Evolutionary conservation across 331 rosid species (phyloP).

Genomic region (Rosa hybrid): DNA sequence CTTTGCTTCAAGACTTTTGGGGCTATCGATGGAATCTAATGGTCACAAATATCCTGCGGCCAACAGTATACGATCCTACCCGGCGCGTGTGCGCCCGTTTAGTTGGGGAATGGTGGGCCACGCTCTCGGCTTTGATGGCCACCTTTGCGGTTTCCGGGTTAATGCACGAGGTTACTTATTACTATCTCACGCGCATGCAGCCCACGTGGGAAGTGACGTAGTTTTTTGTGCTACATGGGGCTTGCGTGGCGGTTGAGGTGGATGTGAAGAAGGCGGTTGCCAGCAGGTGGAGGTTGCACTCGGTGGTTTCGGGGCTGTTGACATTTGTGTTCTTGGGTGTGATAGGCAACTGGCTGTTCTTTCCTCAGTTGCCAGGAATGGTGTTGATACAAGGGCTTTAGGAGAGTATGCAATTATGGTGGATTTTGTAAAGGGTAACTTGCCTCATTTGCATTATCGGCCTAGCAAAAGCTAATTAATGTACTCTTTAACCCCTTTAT

Average conservation of each 20-base stretch:
- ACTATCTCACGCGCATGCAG: conserved; percentile 46
- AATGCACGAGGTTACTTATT: conserved; percentile 65
- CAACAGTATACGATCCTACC: conserved; percentile 41
- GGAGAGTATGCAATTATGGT: conserved; percentile 37
- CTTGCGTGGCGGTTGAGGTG: conserved; percentile 42
- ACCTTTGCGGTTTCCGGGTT: conserved; percentile 54
- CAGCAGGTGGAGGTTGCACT: conserved; percentile 40
- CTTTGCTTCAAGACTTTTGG: conserved; percentile 86
- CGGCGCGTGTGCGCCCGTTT: rapidly evolving
- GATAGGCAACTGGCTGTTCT: conserved; percentile 50
- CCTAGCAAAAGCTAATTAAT: too few species aligned
- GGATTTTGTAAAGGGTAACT: conserved; percentile 31
- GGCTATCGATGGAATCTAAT: conserved; percentile 83
- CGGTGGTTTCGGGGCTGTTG: conserved; percentile 29
- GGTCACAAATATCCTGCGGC: conserved; percentile 58
- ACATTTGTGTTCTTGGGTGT: conserved; percentile 38
- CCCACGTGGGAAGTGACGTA: conserved; percentile 86
- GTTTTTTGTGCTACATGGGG: conserved; percentile 64
- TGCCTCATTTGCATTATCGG: neutral
- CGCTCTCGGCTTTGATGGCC: conserved; percentile 18
- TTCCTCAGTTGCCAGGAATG: conserved; percentile 55
- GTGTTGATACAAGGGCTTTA: conserved; percentile 32
- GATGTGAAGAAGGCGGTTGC: conserved; percentile 38
- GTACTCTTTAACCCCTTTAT: too few species aligned
- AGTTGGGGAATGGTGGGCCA: conserved; percentile 31